These are phyloP conservation scores for Candida pseudoviswanathii DNA, from an alignment of 1,139 yeast genomes.

Conservation along the genomic window DNA sequence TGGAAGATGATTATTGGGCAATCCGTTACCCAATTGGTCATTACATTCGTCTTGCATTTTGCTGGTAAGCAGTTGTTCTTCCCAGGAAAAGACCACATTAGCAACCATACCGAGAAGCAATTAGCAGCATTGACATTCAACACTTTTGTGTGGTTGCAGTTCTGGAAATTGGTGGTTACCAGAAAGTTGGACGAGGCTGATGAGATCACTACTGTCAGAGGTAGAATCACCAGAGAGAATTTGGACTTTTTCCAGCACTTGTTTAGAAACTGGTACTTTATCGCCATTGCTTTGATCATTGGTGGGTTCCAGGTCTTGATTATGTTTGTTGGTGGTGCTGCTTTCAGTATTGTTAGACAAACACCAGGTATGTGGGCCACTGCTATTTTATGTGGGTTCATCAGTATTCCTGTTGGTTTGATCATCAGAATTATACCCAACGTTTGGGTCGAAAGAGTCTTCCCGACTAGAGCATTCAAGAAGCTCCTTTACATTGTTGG, in stretches of 20 bases:
- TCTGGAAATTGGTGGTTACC: conserved; percentile 88
- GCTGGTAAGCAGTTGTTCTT: conserved; percentile 68
- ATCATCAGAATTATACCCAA: conserved; percentile 83
- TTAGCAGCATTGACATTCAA: conserved; percentile 88
- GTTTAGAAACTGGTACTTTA: conserved; percentile 79
- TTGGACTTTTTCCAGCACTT: conserved; percentile 83
- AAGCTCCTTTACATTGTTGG: conserved; percentile 48
- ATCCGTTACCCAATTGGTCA: conserved; percentile 69
- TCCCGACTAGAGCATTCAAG: conserved; percentile 66
- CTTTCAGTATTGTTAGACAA: conserved; percentile 79
- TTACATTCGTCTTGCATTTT: conserved; percentile 81
- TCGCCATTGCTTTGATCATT: conserved; percentile 69
- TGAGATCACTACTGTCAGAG: conserved; percentile 57
- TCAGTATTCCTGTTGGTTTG: conserved; percentile 80
- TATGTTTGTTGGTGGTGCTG: conserved; percentile 97
- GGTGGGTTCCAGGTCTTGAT: conserved; percentile 84
- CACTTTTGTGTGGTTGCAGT: conserved; percentile 96
- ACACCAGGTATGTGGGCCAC: conserved; percentile 89
- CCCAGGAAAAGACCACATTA: conserved; percentile 34
- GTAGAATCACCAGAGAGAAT: conserved; percentile 59
- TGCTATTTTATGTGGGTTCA: conserved; percentile 79
- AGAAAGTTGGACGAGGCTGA: conserved; percentile 91
- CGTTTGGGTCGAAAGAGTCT: conserved; percentile 64
- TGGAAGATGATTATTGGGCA: conserved; percentile 98
- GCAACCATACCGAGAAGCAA: conserved; percentile 55